Base-by-base conservation (phyloP, 139 green algal species). In the Coelastrella sp. region DNA sequence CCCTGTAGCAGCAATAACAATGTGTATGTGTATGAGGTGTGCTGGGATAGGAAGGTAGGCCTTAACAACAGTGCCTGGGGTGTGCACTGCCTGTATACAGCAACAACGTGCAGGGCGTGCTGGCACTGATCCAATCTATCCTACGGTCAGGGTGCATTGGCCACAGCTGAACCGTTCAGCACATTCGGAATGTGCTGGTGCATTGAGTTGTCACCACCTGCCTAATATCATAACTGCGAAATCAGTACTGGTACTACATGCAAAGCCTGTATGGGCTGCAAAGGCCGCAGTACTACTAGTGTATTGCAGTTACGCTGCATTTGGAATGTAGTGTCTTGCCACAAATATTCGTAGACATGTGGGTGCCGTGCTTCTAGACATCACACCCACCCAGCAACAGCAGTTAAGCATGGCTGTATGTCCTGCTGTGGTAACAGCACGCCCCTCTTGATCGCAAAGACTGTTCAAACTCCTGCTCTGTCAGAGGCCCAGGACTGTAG, bases 401-500 rank as follows among this genome's bases (percentile, higher is more conserved):
- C 84, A 10, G 14, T 24, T 0, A 81, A 35, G 49, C 68, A 78
- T 57, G 84, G 84, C 35, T 80, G 20, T n/a, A 88, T 59, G 68
- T 88, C 84, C 1, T 74, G n/a, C 27, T 82, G 5, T 22, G 57
- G 35, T 24, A 12, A 27, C 84, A 88, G 17, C n/a, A 59, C n/a
- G 4, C 14, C 8, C 6, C 15, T 59, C 84, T 81, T 81, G 14
- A 88, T 75, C 20, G 81, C 84, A 61, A 78, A 88, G 19, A 88
- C 66, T 70, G 66, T 49, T 88, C 68, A 24, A 81, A 81, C 49
- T 88, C 66, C 3, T 22, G 65, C 24, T 27, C 84, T 59, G 68
- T 88, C 58, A 88, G 22, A 7, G 84, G 84, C 7, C 84, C 84
- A 68, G 84, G 58, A 6, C 65, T 88, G 84, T 88, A 88, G 14